Evolutionary conservation across 2,329 filamentous ascomycete species (phyloP), one percentile per base, ranked within the genome.

Genomic region (Fusarium guadeloupense): DNA sequence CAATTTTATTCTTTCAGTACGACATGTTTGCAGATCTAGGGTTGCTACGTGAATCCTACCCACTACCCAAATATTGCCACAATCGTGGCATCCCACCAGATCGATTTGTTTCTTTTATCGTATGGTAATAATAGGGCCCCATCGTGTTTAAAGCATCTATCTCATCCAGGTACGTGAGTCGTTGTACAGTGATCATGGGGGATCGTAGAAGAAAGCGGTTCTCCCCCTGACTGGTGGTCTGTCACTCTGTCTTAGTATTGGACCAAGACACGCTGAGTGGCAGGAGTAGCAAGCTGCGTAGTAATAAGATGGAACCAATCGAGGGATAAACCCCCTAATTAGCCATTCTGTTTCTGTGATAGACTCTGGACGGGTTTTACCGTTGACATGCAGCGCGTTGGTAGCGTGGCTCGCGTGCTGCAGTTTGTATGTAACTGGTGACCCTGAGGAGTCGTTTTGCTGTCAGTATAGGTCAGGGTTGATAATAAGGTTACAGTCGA

Each of bases 1-100:
- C 47, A 52, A 50, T 25, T 59, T 56, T 54, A 25, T 59, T 54
- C 30, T 39, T 52, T 34, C 31, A 40, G 46, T 48, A 43, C 40
- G 40, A 51, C 26, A 54, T 51, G 21, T 37, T 51, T 39, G 34
- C 40, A 45, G 48, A 39, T 42, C 21, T 37, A 52, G 40, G 30
- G 6, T 33, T 33, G 14, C 16, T 33, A 25, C 23, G 23, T 25
- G 9, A 5, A 25, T 5, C 6, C 23, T 25, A 25, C 26, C 26
- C 26, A 12, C 26, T 12, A 21, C 13, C 25, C 21, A 19, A 21
- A 34, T 37, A 17, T 31, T 45, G 48, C 33, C 40, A 45, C 33
- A 17, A n/a, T 35, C 33, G 20, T 19, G 33, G 38, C 25, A 8
- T 25, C 16, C 16, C 16, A 19, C 34, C 13, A 26, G 14, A 16